A percentile compares a stretch with the other conserved stretches of the same genome.
These are phyloP conservation scores for Candida ovalis DNA, from an alignment of 805 yeast species.

Conservation along the genomic window DNA sequence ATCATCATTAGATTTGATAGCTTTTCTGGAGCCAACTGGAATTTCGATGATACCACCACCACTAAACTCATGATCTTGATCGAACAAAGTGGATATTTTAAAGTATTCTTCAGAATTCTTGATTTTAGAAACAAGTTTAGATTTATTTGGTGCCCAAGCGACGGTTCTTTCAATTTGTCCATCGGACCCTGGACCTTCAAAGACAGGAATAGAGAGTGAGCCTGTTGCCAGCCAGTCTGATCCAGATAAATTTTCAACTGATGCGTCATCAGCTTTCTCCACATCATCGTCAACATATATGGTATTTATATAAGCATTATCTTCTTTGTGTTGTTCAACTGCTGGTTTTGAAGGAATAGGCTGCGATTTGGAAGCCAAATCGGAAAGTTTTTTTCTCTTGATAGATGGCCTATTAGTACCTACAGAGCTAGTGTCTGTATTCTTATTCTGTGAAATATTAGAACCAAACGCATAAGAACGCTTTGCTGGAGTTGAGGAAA, in stretches of 20 bases:
- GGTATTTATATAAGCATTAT: not conserved
- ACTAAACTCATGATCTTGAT: conserved; percentile 55
- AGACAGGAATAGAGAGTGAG: conserved; percentile 43
- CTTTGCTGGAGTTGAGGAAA: conserved; percentile 14
- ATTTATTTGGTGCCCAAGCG: conserved; percentile 64
- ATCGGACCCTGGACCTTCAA: conserved; percentile 46
- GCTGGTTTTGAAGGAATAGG: not conserved
- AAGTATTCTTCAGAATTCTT: conserved; percentile 48
- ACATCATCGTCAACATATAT: not conserved
- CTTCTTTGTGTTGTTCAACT: not conserved
- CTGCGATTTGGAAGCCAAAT: not conserved
- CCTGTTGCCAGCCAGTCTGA: conserved; percentile 51
- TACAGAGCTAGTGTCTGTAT: too few species aligned
- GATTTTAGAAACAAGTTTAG: conserved; percentile 40
- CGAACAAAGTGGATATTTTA: conserved; percentile 60
- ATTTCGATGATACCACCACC: conserved; percentile 74
- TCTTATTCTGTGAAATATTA: not conserved
- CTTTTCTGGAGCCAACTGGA: conserved; percentile 59
- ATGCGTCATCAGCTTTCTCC: conserved; percentile 25
- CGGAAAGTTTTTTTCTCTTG: not conserved
- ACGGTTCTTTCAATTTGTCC: conserved; percentile 42
- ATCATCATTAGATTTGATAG: conserved; percentile 56
- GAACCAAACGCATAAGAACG: not conserved
- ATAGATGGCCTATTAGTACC: not conserved
- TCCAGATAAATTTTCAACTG: conserved; percentile 34